Percentiles rank a stretch among this genome's conserved stretches.
phyloP scores from a whole-genome alignment of 2,329 filamentous ascomycete genomes.

The Helotiales sp. region DNA sequence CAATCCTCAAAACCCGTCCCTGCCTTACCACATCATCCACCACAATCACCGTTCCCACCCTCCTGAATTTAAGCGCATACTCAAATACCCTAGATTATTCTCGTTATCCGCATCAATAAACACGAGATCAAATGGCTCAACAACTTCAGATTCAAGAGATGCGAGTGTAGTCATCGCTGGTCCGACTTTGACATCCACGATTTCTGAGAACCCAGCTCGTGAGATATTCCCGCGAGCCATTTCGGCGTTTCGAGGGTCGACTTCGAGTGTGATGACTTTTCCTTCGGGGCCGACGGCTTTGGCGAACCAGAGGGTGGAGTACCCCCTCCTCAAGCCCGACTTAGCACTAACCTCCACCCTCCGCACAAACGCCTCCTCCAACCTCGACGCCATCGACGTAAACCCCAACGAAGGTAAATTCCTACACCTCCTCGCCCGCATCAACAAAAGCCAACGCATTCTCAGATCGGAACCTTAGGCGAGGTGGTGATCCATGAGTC shows the following conservation, averaged over 20 bases:
- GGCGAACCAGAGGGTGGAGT: conserved; percentile 35
- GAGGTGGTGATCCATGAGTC: conserved; percentile 23
- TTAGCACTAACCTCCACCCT: conserved; percentile 17
- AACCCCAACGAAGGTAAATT: conserved; percentile 29
- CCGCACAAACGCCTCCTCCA: conserved; percentile 13
- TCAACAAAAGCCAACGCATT: conserved; percentile 28
- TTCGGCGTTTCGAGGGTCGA: conserved; percentile 48
- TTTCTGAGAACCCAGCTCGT: conserved; percentile 49
- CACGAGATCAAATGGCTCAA: conserved; percentile 57
- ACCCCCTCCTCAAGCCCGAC: conserved; percentile 29
- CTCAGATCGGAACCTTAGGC: conserved; percentile 35
- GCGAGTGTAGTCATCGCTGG: conserved; percentile 49
- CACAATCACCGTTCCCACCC: conserved; percentile 56
- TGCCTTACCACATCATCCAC: conserved; percentile 58
- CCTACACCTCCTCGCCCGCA: conserved; percentile 30
- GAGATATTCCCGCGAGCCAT: conserved; percentile 48
- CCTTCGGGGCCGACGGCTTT: conserved; percentile 32
- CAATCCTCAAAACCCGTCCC: conserved; percentile 49
- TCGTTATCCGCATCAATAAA: conserved; percentile 60
- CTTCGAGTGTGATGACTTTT: conserved; percentile 49
- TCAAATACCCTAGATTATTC: conserved; percentile 54
- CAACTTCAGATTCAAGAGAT: conserved; percentile 37
- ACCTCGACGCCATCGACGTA: conserved; percentile 27
- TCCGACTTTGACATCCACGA: conserved; percentile 52
- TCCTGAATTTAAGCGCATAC: conserved; percentile 48